phyloP scores from a whole-genome alignment of 768 basidiomycete species.

The Psilocybe cyanescens region DNA sequence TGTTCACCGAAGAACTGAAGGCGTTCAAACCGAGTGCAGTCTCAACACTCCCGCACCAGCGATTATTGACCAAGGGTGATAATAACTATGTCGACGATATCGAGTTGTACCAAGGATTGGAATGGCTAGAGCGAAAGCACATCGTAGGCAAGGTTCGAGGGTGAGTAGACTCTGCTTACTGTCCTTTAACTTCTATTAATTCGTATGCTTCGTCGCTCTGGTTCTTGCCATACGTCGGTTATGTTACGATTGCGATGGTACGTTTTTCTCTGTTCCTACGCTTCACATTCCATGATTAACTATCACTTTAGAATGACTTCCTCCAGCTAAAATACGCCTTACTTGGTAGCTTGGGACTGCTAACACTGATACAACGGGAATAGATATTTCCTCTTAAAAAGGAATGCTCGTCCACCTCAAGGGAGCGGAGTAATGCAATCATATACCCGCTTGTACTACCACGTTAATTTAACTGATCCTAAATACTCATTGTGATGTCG shows the following conservation, averaged over 20 bases:
- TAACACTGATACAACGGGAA: slow-evolving; percentile 87
- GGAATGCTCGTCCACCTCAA: not conserved
- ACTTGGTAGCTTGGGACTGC: slow-evolving; percentile 78
- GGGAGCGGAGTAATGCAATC: not conserved
- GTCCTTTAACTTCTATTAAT: not conserved
- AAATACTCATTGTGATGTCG: too few relatives aligned
- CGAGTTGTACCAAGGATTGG: slow-evolving; percentile 83
- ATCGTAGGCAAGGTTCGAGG: slow-evolving; percentile 95
- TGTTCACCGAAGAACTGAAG: slow-evolving; percentile 81
- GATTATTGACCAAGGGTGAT: slow-evolving; percentile 94
- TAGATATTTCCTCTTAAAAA: slow-evolving; percentile 33
- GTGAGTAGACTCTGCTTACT: slow-evolving; percentile 52
- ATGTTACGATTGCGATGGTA: slow-evolving; percentile 97
- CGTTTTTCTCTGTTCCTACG: not conserved
- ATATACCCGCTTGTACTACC: slow-evolving; percentile 17
- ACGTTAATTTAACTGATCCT: slow-evolving; percentile 5
- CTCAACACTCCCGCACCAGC: slow-evolving; percentile 47
- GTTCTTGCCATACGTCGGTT: slow-evolving; percentile 94
- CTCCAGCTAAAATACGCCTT: slow-evolving; percentile 94
- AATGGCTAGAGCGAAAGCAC: slow-evolving; percentile 87
- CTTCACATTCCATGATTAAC: slow-evolving; percentile 1
- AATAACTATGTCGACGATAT: slow-evolving; percentile 92
- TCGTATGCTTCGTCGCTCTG: slow-evolving; percentile 39
- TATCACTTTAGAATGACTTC: slow-evolving; percentile 78
- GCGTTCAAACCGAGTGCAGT: slow-evolving; percentile 47